Conservation (phyloP, 164 flowering plant genomes). For the Stephania yunnanensis region DNA sequence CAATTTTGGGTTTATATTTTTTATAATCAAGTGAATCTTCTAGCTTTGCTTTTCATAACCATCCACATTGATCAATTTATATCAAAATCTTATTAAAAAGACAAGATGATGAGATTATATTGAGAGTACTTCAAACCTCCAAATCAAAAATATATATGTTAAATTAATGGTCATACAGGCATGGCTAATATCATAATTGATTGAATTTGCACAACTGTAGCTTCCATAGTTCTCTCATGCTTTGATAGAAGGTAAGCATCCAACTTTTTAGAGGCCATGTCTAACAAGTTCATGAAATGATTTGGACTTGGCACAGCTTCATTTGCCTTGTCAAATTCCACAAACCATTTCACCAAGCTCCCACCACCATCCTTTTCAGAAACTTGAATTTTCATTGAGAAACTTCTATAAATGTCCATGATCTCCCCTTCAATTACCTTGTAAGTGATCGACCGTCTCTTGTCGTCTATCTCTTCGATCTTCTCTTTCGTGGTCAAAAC, state of each 20-base stretch:
- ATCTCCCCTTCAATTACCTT: slow-evolving; percentile 21
- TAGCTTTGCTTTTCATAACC: no score
- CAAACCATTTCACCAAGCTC: slow-evolving; percentile 16
- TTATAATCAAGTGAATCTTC: no score
- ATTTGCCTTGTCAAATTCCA: slow-evolving; percentile 20
- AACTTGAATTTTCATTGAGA: slow-evolving; percentile 12
- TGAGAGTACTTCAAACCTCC: no score
- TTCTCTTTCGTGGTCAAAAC: slow-evolving; percentile 19
- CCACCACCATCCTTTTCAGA: slow-evolving; percentile 14
- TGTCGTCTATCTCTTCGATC: slow-evolving; percentile 18
- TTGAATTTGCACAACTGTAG: no score
- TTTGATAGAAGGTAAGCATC: slow-evolving; percentile 18
- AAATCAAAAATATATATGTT: no score
- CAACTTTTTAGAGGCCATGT: not conserved
- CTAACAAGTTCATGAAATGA: slow-evolving; percentile 9
- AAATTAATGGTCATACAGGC: no score
- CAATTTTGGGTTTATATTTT: no score
- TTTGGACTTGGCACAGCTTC: slow-evolving; percentile 23
- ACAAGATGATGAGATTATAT: no score
- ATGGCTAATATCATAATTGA: no score
- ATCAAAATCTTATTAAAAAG: no score
- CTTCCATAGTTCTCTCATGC: not conserved
- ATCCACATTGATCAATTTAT: no score
- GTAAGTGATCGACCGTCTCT: slow-evolving; percentile 16
- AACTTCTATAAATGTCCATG: slow-evolving; percentile 12